Conservation (phyloP, 2,329 filamentous ascomycete genomes). For the Fusarium multiceps region DNA sequence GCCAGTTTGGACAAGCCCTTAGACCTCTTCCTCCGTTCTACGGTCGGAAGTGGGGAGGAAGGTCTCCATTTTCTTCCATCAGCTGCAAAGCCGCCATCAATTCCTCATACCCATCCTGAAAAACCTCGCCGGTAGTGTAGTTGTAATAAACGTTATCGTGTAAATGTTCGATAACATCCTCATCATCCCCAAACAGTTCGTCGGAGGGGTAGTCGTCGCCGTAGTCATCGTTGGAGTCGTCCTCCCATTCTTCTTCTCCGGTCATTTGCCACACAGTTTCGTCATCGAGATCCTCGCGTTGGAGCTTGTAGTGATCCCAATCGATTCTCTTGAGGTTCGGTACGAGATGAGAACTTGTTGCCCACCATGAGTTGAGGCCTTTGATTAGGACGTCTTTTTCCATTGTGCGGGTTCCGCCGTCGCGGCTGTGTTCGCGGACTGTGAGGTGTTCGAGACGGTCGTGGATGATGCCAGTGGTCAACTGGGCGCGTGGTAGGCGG, state of each 20-base stretch:
- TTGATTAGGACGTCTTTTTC: neutral
- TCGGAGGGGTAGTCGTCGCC: neutral
- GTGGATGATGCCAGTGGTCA: slow-evolving; percentile 12
- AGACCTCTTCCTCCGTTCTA: too few species aligned
- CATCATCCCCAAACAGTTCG: neutral
- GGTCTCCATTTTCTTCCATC: neutral
- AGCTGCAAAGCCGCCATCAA: neutral
- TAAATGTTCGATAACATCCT: neutral
- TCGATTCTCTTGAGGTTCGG: slow-evolving; percentile 29
- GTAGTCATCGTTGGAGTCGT: slow-evolving; percentile 9
- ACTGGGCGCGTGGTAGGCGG: neutral
- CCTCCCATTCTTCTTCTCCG: slow-evolving; percentile 32
- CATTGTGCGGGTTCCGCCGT: neutral
- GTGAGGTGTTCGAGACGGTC: slow-evolving; percentile 16
- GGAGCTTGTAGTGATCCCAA: slow-evolving; percentile 32
- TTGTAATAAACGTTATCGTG: neutral
- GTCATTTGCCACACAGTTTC: slow-evolving; percentile 21
- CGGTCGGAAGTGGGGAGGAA: neutral
- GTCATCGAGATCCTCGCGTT: slow-evolving; percentile 21
- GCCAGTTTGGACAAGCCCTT: too few species aligned
- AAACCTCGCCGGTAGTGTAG: neutral
- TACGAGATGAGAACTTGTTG: neutral
- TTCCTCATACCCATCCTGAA: neutral
- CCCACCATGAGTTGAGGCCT: slow-evolving; percentile 22
- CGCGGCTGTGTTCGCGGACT: slow-evolving; percentile 3